Evolutionary conservation across 441 rosid species (phyloP).

Genomic region (Mallotus repandus): DNA sequence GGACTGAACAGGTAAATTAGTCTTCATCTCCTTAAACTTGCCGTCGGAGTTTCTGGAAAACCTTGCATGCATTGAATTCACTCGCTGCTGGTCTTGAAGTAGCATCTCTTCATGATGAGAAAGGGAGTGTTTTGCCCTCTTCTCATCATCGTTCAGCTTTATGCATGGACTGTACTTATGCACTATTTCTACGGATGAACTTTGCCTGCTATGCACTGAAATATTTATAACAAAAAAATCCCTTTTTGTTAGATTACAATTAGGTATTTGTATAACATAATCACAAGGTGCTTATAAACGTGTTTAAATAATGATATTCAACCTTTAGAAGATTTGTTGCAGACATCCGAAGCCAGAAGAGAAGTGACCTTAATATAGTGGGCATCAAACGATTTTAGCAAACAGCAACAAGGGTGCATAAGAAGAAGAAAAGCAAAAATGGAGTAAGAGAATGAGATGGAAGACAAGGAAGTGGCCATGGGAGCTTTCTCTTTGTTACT

Average conservation of each 20-base stretch:
- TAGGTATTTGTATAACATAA: no score
- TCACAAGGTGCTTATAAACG: no score
- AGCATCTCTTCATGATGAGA: background rate
- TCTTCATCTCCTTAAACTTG: background rate
- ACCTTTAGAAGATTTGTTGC: conserved; percentile 20
- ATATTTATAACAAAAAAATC: no score
- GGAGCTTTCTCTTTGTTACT: background rate
- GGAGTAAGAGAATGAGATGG: background rate
- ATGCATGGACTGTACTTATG: conserved; percentile 15
- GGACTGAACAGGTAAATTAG: background rate
- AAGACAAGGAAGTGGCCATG: conserved; percentile 1
- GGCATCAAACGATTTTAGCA: background rate
- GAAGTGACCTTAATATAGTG: background rate
- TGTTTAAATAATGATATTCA: background rate
- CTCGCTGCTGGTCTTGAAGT: conserved; percentile 12
- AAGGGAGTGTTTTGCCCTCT: background rate
- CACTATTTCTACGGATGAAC: conserved; percentile 3
- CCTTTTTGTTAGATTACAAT: no score
- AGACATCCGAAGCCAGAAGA: conserved; percentile 7
- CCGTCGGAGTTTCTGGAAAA: background rate
- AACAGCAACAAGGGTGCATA: background rate
- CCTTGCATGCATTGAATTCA: conserved; percentile 5
- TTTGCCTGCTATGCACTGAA: background rate
- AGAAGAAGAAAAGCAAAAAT: background rate
- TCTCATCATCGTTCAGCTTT: background rate